These are phyloP conservation scores for Corylus avellana DNA, from an alignment of 306 rosid genomes.

Conservation along the genomic window DNA sequence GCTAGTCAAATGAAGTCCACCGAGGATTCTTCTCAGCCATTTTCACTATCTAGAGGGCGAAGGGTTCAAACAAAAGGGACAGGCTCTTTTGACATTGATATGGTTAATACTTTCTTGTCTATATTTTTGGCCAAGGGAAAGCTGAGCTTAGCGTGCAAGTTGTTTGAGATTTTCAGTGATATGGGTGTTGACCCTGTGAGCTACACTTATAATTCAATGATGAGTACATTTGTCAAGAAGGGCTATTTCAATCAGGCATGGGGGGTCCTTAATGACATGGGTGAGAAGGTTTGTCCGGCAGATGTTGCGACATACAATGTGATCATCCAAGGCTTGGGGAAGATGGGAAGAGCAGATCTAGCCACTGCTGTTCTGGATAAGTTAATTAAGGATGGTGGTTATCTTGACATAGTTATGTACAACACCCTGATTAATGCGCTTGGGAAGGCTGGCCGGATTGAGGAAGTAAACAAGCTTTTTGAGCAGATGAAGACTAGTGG, in stretches of 20 bases:
- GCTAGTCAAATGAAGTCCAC: constrained; percentile 50
- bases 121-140: constrained; percentile 88
- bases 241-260: constrained; percentile 82
- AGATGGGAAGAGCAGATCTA: constrained; percentile 93
- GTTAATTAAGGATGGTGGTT: constrained; percentile 82
- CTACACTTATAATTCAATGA: constrained; percentile 78
- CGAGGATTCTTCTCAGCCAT: constrained; percentile 35
- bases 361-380: constrained; percentile 82
- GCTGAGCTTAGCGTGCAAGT: constrained; percentile 78
- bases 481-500: constrained; percentile 81
- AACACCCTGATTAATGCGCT: constrained; percentile 84
- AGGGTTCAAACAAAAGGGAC: constrained; percentile 61
- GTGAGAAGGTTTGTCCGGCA: constrained; percentile 69
- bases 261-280: constrained; percentile 74
- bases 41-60: constrained; percentile 52
- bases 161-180: constrained; percentile 83
- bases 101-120: constrained; percentile 87
- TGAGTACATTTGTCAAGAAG: constrained; percentile 92
- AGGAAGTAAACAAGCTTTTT: constrained; percentile 70
- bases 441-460: constrained; percentile 80
- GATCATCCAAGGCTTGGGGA: constrained; percentile 89
- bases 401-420: constrained; percentile 89
- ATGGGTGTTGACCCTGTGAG: constrained; percentile 69
- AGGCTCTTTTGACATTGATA: constrained; percentile 66
- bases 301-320: constrained; percentile 90